Percentiles rank a stretch among this genome's conserved stretches.
phyloP scores from a whole-genome alignment of 225 moss, liverwort and hornwort genomes.

The Climacium dendroides region DNA sequence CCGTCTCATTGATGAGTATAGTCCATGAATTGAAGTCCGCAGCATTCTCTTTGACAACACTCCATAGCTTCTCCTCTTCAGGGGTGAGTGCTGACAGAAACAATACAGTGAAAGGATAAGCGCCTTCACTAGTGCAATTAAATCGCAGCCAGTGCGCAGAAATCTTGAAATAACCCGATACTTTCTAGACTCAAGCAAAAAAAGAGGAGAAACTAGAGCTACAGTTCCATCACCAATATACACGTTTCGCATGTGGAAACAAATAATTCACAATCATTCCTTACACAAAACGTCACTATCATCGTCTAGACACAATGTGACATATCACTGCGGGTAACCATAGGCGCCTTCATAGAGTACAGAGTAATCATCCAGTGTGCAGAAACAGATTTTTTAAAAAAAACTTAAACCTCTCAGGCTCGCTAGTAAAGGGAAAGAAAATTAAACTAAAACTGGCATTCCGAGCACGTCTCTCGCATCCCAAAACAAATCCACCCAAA shows the following conservation, averaged over 20 bases:
- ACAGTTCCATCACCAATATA: background rate
- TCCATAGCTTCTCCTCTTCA: conserved; percentile 85
- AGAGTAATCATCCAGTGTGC: background rate
- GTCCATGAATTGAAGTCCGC: conserved; percentile 94
- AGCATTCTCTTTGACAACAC: conserved; percentile 57
- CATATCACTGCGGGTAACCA: background rate
- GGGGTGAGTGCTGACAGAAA: conserved; percentile 51
- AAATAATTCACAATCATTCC: background rate
- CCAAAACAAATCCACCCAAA: background rate
- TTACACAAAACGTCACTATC: background rate
- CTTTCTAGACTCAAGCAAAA: background rate
- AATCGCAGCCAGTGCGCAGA: background rate
- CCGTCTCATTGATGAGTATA: conserved; percentile 70
- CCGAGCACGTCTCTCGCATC: background rate
- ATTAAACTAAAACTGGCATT: background rate
- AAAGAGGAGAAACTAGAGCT: background rate
- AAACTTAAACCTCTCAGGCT: too few relatives aligned
- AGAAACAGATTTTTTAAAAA: background rate
- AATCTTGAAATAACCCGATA: too few relatives aligned
- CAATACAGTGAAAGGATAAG: background rate
- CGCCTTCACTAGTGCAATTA: background rate
- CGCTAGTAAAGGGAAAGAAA: background rate
- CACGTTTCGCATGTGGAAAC: background rate
- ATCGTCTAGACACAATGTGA: background rate
- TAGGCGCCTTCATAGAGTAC: background rate